Percentiles rank a stretch among this genome's conserved stretches.
Conservation (phyloP, 2,329 filamentous ascomycete genomes). For the Trichoderma simmonsii region DNA sequence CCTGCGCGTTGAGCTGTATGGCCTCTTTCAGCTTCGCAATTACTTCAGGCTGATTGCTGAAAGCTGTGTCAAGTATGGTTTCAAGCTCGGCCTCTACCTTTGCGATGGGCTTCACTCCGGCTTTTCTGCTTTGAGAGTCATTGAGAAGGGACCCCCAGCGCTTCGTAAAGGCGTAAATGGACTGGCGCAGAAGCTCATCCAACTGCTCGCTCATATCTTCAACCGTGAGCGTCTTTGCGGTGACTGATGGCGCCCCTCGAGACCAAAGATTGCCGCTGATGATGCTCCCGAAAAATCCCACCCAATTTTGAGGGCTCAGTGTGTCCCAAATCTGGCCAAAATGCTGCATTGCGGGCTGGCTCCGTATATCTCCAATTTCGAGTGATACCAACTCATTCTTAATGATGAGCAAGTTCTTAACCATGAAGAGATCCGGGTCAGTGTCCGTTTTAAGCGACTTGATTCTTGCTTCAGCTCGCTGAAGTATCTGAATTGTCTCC, state of each 20-base stretch:
- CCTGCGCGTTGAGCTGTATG: conserved; percentile 54
- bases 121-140: conserved; percentile 46
- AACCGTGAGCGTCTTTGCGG: conserved; percentile 41
- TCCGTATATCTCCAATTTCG: conserved; percentile 74
- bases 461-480: conserved; percentile 71
- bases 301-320: conserved; percentile 54
- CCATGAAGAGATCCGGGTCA: conserved; percentile 86
- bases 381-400: conserved; percentile 96
- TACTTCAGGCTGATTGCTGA: conserved; percentile 58
- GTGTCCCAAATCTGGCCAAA: conserved; percentile 65
- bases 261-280: conserved; percentile 55
- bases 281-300: conserved; percentile 57
- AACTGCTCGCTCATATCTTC: conserved; percentile 64
- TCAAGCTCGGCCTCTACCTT: conserved; percentile 57
- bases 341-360: conserved; percentile 54
- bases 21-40: conserved; percentile 59
- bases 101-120: conserved; percentile 48
- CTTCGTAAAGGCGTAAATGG: conserved; percentile 61
- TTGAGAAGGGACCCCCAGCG: conserved; percentile 54
- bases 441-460: conserved; percentile 56
- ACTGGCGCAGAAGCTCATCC: conserved; percentile 60
- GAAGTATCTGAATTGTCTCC: conserved; percentile 80
- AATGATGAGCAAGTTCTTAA: conserved; percentile 89
- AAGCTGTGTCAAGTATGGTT: conserved; percentile 53
- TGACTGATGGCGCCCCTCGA: conserved; percentile 34